Conservation (phyloP, 768 basidiomycete species). For the Hericium rajendrae region DNA sequence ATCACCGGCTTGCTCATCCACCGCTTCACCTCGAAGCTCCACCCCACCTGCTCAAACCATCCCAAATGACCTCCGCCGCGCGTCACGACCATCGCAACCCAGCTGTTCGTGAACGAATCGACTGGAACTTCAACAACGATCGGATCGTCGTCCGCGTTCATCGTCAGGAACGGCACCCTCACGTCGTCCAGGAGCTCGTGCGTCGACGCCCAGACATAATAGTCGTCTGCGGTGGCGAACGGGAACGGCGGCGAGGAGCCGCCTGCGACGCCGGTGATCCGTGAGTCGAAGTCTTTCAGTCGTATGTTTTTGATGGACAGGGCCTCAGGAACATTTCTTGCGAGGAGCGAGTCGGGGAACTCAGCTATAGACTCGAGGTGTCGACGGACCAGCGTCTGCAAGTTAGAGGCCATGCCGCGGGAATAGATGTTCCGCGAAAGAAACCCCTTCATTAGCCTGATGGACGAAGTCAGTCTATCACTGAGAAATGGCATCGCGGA, state of each 20-base stretch:
- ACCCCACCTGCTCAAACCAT: slow-evolving; percentile 55
- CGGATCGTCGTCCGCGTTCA: slow-evolving; percentile 74
- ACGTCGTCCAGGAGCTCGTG: slow-evolving; percentile 50
- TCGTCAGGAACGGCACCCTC: slow-evolving; percentile 62
- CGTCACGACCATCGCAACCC: slow-evolving; percentile 54
- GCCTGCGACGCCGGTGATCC: slow-evolving; percentile 58
- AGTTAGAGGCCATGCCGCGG: slow-evolving; percentile 69
- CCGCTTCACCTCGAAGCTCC: slow-evolving; percentile 23
- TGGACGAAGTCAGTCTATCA: slow-evolving; percentile 5
- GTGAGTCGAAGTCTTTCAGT: slow-evolving; percentile 48
- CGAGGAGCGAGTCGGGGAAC: slow-evolving; percentile 41
- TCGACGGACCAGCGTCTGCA: slow-evolving; percentile 45
- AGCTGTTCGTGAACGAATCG: slow-evolving; percentile 39
- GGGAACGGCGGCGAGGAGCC: slow-evolving; percentile 46
- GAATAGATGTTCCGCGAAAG: slow-evolving; percentile 61
- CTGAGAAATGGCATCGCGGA: slow-evolving; percentile 5
- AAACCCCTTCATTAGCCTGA: slow-evolving; percentile 46
- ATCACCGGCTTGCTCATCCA: slow-evolving; percentile 68
- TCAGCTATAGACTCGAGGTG: slow-evolving; percentile 39
- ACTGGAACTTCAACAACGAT: slow-evolving; percentile 56
- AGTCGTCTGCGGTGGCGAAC: slow-evolving; percentile 33
- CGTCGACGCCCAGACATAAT: slow-evolving; percentile 47
- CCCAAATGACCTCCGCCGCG: slow-evolving; percentile 69
- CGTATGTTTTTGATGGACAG: slow-evolving; percentile 42
- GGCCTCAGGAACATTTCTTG: slow-evolving; percentile 37